These are phyloP conservation scores for Mucor sp. DNA, from an alignment of 371 early-diverging fungal genomes.

Conservation along the genomic window DNA sequence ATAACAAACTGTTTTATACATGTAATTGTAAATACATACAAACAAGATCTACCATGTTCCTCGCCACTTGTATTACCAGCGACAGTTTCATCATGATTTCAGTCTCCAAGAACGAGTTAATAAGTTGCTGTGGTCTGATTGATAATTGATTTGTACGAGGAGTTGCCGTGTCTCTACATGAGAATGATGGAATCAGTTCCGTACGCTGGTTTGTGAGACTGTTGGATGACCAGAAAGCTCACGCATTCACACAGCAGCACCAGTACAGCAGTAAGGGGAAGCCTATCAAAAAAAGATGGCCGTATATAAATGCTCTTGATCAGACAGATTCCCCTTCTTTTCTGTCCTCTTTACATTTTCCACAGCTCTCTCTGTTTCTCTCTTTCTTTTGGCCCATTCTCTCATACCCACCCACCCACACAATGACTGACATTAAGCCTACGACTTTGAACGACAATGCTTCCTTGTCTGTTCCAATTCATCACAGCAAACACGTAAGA, in stretches of 20 bases:
- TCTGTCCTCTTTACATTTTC: neutral
- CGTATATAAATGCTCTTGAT: neutral
- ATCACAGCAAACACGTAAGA: neutral
- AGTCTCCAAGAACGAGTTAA: too few relatives aligned
- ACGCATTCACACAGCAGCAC: neutral
- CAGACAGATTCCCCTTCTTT: neutral
- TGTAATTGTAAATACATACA: neutral
- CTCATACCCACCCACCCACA: neutral
- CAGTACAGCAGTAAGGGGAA: neutral
- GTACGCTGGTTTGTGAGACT: neutral
- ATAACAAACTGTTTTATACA: neutral
- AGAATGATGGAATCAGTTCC: neutral
- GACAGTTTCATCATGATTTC: too few relatives aligned
- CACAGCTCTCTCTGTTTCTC: neutral
- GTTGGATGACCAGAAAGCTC: neutral
- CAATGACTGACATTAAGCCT: neutral
- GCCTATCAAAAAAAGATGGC: neutral
- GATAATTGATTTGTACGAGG: conserved; percentile 1
- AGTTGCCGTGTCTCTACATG: neutral
- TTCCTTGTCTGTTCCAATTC: conserved; percentile 4
- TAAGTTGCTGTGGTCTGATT: conserved; percentile 4
- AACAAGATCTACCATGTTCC: neutral
- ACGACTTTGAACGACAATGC: neutral
- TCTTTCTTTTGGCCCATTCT: neutral
- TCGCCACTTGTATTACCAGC: too few relatives aligned